Evolutionary conservation across 2,329 filamentous ascomycete genomes (phyloP).

Genomic region (Cordyceps fumosorosea): DNA sequence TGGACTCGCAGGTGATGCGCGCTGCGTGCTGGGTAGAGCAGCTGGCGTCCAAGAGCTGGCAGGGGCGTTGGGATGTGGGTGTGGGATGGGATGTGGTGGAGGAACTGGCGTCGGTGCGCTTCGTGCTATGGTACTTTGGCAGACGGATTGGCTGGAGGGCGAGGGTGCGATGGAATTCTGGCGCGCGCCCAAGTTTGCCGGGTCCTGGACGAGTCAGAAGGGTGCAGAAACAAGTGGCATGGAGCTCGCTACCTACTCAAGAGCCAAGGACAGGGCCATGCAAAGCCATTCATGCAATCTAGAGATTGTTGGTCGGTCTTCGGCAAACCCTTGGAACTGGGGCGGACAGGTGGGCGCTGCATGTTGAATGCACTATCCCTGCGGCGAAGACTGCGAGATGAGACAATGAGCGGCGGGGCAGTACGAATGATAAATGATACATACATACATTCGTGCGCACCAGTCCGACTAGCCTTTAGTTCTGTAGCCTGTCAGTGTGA

Average conservation of each 20-base stretch:
- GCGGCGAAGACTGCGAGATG: slow-evolving; percentile 1
- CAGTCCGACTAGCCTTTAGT: background rate
- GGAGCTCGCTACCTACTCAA: background rate
- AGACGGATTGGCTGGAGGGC: no score
- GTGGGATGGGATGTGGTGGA: background rate
- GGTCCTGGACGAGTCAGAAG: slow-evolving; percentile 7
- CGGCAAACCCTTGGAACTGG: background rate
- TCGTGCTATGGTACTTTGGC: no score
- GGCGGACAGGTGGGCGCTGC: background rate
- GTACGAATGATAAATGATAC: background rate
- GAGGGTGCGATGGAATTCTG: background rate
- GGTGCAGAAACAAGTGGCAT: background rate
- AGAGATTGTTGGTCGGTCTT: slow-evolving; percentile 2
- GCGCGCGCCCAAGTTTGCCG: background rate
- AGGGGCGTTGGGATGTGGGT: background rate
- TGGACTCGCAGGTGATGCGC: background rate
- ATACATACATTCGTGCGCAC: background rate
- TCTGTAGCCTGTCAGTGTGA: background rate
- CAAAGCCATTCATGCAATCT: background rate
- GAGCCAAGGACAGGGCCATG: background rate
- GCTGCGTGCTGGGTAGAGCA: background rate
- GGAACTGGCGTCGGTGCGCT: background rate
- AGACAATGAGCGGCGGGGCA: background rate
- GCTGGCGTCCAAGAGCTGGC: slow-evolving; percentile 2
- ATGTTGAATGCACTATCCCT: background rate